Base-by-base conservation (phyloP, 129 eudicot genomes). In the Arctium lappa region DNA sequence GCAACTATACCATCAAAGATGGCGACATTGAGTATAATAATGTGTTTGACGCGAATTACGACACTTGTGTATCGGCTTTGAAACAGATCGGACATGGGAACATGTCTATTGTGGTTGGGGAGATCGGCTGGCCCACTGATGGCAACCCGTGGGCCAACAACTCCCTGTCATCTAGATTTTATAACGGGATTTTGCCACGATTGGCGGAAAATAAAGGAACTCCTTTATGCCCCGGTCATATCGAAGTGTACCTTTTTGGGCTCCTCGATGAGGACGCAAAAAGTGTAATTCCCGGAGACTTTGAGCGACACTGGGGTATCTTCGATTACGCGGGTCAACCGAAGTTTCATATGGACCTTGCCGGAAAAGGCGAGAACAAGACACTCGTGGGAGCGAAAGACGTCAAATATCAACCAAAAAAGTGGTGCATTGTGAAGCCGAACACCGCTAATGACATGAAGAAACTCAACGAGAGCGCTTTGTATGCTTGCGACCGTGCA, bases 121-220 rank as follows among this genome's bases (percentile, higher is more conserved):
- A 91, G 70, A 88, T 89, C 16, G 97, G 97, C 2, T 93, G 97
- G 97, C 95, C 95, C 6, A 93, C 95, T 0, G 97, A 89, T 12
- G 93, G 93, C 2, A 46, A 83, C 22, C 33, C 1, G 15, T 74
- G 80, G 68, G 97, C 93, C 13, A 88, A 86, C 63, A 27, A 3
- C 15, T 42, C 80, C 11, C 31, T 87, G 10, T 92, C 93, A 15
- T 80, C 87, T 34, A 89, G 80, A 69, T 91, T 89, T 69, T 89
- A 93, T 65, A 63, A 86, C 2, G 97, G 95, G 5, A 79, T 87
- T 0, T 53, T 91, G 36, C 87, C 77, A 50, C 86, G 84, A 40
- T 63, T 89, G 37, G 88, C 86, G 1, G 27, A 72, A 0, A 75
- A 84, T 8, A 80, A 86, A 27, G 97, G 97, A 6, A 93, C 95